These are phyloP conservation scores for Aureobasidium sp. DNA, from an alignment of 2,329 filamentous ascomycete genomes.

Conservation along the genomic window DNA sequence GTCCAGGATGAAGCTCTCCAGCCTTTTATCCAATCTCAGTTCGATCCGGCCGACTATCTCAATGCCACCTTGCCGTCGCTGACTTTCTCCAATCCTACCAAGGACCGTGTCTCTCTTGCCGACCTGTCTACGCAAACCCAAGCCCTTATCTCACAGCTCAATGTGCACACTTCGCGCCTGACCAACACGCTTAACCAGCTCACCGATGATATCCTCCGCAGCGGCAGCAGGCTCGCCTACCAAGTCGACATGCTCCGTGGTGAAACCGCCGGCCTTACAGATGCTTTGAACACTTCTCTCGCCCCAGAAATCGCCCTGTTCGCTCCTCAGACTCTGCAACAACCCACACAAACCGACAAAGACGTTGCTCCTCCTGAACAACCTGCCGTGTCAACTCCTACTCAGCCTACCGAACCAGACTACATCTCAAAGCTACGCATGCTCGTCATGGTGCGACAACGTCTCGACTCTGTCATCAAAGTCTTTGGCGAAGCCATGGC, in stretches of 20 bases:
- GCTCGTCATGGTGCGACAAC: slow-evolving; percentile 68
- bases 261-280: slow-evolving; percentile 71
- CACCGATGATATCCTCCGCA: slow-evolving; percentile 89
- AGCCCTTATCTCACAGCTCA: slow-evolving; percentile 75
- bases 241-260: slow-evolving; percentile 90
- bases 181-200: slow-evolving; percentile 75
- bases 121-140: slow-evolving; percentile 76
- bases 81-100: slow-evolving; percentile 36
- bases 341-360: slow-evolving; percentile 7
- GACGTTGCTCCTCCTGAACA: slow-evolving; percentile 11
- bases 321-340: slow-evolving; percentile 29
- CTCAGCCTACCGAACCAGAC: slow-evolving; percentile 20
- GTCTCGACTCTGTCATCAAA: slow-evolving; percentile 83
- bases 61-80: slow-evolving; percentile 69
- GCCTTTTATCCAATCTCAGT: slow-evolving; percentile 65
- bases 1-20: slow-evolving; percentile 63
- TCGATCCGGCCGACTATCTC: slow-evolving; percentile 78
- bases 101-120: slow-evolving; percentile 47
- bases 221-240: slow-evolving; percentile 80
- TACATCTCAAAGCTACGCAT: slow-evolving; percentile 75
- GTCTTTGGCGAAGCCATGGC: slow-evolving; percentile 94
- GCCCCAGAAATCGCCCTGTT: slow-evolving; percentile 65
- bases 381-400: not conserved
- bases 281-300: slow-evolving; percentile 65
- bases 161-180: slow-evolving; percentile 75